Evolutionary conservation across 176 grass and related monocot species (phyloP), one percentile per base, ranked within the genome.

Genomic region (Melocanna baccifera): DNA sequence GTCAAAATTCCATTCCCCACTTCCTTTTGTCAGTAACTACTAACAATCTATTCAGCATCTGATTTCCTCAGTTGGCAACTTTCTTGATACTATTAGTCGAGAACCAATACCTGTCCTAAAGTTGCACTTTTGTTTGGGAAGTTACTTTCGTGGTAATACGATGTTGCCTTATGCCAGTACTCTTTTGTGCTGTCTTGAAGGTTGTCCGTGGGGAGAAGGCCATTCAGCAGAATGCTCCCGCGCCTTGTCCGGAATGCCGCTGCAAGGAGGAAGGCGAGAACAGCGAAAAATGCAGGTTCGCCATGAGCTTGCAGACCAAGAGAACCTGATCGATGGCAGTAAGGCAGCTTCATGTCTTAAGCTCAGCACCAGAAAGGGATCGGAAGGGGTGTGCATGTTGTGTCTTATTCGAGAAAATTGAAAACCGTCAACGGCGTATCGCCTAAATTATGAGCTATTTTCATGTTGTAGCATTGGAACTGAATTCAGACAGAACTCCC

Each of bases 121-220:
- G 9, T 28, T 71, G 51, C 36, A 16, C 30, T 8, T 25, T 46
- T 59, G 37, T 62, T 40, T 76, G 37, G 37, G 5, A 87, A 48
- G 30, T 37, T 34, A 56, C 42, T 79, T 53, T 10, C 37, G 9
- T 73, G 7, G 47, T 82, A 48, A 46, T 62, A 23, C 12, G 23
- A 9, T 34, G n/a, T 47, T 51, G 23, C 47, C 36, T 71, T 81
- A 83, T 86, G 83, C 37, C 39, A 16, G 25, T 47, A 0, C 29
- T 76, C 0, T 48, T 81, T 14, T 76, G 23, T 47, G 12, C 39
- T 63, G 10, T 78, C 12, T 79, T 62, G n/a, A 81, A 91, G 91
- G 20, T 85, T 89, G 83, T 88, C 57, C 69, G 83, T 25, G 87
- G 75, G 50, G 87, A 83, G 69, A 92, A 89, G 84, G 53, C 41